Percentiles rank a stretch among this genome's conserved stretches.
Conservation (phyloP, 2,329 filamentous ascomycete species). For the Fusarium sarcochroum region DNA sequence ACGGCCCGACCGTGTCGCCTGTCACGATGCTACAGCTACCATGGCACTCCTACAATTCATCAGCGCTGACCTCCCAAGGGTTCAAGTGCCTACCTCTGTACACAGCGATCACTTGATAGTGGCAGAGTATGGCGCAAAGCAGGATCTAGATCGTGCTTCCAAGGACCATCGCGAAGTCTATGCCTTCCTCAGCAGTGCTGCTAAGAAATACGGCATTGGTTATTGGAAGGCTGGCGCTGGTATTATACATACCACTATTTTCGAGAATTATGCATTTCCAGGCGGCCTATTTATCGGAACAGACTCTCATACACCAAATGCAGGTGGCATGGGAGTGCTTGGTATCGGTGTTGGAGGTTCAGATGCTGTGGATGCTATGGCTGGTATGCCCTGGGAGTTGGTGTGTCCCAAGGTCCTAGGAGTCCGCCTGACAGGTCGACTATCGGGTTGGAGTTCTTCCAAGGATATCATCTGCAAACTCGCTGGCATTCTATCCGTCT, state of each 20-base stretch:
- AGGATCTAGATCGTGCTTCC: conserved; percentile 7
- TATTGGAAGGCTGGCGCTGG: conserved; percentile 56
- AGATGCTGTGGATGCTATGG: conserved; percentile 62
- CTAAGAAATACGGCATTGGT: conserved; percentile 62
- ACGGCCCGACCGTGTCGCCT: conserved; percentile 57
- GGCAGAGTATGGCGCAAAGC: conserved; percentile 25
- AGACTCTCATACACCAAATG: conserved; percentile 56
- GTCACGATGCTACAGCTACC: conserved; percentile 59
- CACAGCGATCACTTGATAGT: conserved; percentile 58
- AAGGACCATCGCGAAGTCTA: conserved; percentile 52
- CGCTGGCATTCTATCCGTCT: conserved; percentile 53
- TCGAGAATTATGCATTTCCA: conserved; percentile 57
- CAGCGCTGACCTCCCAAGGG: conserved; percentile 56
- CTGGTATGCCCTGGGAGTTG: conserved; percentile 54
- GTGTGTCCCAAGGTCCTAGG: conserved; percentile 93
- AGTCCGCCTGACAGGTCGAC: conserved; percentile 83
- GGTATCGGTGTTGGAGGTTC: conserved; percentile 60
- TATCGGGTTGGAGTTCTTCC: not conserved
- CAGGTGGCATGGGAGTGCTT: conserved; percentile 54
- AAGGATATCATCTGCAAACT: conserved; percentile 56
- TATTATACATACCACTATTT: conserved; percentile 57
- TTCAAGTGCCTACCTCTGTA: conserved; percentile 56
- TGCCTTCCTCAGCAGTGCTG: conserved; percentile 55
- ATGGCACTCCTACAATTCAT: conserved; percentile 61
- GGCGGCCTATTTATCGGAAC: conserved; percentile 55